Percentiles rank a stretch among this genome's conserved stretches.
These are phyloP conservation scores for Linanthus parryae DNA, from an alignment of 148 eudicot genomes.

Conservation along the genomic window DNA sequence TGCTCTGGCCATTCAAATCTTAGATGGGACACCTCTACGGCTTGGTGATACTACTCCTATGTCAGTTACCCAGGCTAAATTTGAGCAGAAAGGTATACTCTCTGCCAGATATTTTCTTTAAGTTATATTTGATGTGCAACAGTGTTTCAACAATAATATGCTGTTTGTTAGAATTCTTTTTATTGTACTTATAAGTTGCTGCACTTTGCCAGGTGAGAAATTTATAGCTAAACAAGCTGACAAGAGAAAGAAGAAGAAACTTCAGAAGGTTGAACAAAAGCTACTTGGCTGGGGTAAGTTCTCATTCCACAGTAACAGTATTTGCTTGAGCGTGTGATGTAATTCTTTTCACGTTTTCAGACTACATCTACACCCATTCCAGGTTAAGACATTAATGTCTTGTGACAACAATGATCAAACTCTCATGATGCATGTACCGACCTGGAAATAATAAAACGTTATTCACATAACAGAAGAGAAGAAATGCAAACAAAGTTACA, in stretches of 20 bases:
- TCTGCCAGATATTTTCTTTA: neutral
- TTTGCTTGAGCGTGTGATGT: no score
- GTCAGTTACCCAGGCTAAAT: slow-evolving; percentile 84
- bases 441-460: no score
- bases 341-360: neutral
- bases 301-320: neutral
- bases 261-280: slow-evolving; percentile 89
- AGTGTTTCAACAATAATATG: no score
- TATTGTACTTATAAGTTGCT: slow-evolving; percentile 5
- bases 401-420: no score
- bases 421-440: no score
- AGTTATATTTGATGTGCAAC: neutral
- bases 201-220: slow-evolving; percentile 61
- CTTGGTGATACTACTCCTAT: slow-evolving; percentile 67
- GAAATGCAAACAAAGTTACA: no score
- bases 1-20: slow-evolving; percentile 68
- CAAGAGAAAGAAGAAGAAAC: slow-evolving; percentile 86
- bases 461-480: no score
- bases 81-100: slow-evolving; percentile 88
- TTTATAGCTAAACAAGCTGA: slow-evolving; percentile 81
- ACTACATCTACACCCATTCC: no score
- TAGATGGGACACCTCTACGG: slow-evolving; percentile 86
- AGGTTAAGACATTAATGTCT: no score
- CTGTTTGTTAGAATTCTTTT: neutral
- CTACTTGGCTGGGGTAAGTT: slow-evolving; percentile 99